Evolutionary conservation across 1,284 basidiomycete genomes (phyloP).

Genomic region (Moesziomyces antarcticus): DNA sequence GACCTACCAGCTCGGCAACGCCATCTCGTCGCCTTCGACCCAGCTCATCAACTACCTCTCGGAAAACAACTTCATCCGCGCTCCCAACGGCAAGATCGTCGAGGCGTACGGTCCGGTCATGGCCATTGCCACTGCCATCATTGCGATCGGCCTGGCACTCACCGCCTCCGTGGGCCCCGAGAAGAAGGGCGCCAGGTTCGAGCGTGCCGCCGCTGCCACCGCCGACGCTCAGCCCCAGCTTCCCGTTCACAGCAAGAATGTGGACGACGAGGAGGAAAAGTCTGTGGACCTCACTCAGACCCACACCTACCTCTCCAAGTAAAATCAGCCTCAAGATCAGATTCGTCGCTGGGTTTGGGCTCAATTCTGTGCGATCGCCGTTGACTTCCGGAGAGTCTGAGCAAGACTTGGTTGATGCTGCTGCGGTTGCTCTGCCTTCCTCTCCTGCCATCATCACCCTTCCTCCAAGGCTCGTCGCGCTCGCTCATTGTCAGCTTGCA

Average conservation of each 20-base stretch:
- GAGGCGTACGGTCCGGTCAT: conserved; percentile 56
- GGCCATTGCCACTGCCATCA: conserved; percentile 51
- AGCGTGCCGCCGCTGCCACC: conserved; percentile 43
- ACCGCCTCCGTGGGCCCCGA: conserved; percentile 51
- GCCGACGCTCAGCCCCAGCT: conserved; percentile 23
- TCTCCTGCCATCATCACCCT: no score
- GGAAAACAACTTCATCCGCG: conserved; percentile 34
- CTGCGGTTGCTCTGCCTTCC: no score
- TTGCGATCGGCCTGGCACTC: conserved; percentile 33
- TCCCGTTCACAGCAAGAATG: conserved; percentile 26
- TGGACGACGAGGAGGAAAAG: conserved; percentile 12
- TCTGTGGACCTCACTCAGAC: conserved; percentile 24
- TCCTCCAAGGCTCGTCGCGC: no score
- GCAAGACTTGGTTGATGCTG: no score
- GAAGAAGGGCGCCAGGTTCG: conserved; percentile 49
- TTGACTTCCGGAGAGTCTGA: no score
- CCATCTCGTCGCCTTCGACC: conserved; percentile 67
- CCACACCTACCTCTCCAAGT: conserved; percentile 16
- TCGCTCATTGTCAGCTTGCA: no score
- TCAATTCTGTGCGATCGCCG: no score
- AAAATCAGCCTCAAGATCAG: neutral
- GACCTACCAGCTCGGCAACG: conserved; percentile 57
- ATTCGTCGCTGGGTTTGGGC: no score
- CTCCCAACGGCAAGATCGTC: conserved; percentile 16
- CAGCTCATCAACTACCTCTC: conserved; percentile 57